phyloP scores from a whole-genome alignment of 768 basidiomycete species.

The Termitomyces sp. region DNA sequence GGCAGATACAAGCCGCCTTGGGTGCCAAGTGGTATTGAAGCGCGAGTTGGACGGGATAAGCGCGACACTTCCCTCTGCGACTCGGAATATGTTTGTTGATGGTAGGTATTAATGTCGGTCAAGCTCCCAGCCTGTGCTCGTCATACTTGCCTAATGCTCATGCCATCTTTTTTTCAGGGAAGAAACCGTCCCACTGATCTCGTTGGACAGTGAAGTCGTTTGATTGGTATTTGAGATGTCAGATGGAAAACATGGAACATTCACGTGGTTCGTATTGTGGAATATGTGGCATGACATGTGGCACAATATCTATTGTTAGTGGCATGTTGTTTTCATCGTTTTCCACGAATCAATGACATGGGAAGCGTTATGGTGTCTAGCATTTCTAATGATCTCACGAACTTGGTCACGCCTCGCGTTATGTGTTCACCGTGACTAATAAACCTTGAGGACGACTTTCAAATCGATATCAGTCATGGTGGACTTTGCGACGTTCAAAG shows the following conservation, averaged over 20 bases:
- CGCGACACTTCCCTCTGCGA: slow-evolving; percentile 81
- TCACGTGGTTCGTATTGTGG: no score
- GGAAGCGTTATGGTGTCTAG: not conserved
- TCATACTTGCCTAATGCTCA: not conserved
- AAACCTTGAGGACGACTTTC: not conserved
- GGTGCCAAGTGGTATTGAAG: slow-evolving; percentile 74
- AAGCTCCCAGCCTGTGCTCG: not conserved
- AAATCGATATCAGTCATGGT: not conserved
- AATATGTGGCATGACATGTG: no score
- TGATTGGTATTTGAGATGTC: no score
- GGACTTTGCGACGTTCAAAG: slow-evolving; percentile 1
- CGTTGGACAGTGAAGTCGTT: no score
- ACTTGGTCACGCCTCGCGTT: not conserved
- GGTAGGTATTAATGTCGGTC: slow-evolving; percentile 39
- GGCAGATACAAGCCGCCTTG: slow-evolving; percentile 84
- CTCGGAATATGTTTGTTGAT: slow-evolving; percentile 96
- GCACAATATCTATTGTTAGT: no score
- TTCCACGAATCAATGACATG: not conserved
- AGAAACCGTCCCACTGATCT: slow-evolving; percentile 2
- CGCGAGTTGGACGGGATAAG: slow-evolving; percentile 80
- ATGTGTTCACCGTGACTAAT: not conserved
- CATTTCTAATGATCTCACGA: not conserved
- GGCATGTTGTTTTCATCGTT: not conserved
- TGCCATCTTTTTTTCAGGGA: not conserved
- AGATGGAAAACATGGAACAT: no score